Evolutionary conservation across 176 grass and related monocot species (phyloP).

Genomic region (Secale cereale): DNA sequence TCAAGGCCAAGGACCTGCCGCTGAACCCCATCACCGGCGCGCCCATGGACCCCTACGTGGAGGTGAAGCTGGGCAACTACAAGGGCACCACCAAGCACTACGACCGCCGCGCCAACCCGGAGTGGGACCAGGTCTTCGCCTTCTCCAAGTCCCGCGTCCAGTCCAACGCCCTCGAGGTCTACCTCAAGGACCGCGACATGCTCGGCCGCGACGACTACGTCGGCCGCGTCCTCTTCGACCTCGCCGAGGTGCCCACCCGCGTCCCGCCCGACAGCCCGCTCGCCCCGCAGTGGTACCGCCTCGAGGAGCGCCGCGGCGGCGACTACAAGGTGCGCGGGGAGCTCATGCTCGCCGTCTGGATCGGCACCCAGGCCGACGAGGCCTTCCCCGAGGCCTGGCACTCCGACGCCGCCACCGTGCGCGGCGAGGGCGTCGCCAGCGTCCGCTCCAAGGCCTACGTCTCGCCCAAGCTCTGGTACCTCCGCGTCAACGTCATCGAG

Average conservation of each 20-base stretch:
- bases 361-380: slow-evolving; percentile 88
- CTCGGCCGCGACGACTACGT: slow-evolving; percentile 83
- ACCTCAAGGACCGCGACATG: slow-evolving; percentile 84
- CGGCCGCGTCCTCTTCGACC: slow-evolving; percentile 71
- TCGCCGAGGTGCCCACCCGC: slow-evolving; percentile 66
- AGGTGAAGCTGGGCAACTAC: slow-evolving; percentile 94
- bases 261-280: slow-evolving; percentile 84
- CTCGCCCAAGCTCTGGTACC: slow-evolving; percentile 92
- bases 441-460: slow-evolving; percentile 84
- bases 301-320: slow-evolving; percentile 50
- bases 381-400: slow-evolving; percentile 94
- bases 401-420: slow-evolving; percentile 71
- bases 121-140: slow-evolving; percentile 94
- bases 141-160: slow-evolving; percentile 87
- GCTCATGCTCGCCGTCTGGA: slow-evolving; percentile 89
- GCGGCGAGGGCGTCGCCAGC: slow-evolving; percentile 55
- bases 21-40: slow-evolving; percentile 68
- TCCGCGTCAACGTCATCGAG: slow-evolving; percentile 83
- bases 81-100: slow-evolving; percentile 72
- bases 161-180: slow-evolving; percentile 70
- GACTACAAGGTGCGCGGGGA: slow-evolving; percentile 64
- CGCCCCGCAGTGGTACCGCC: slow-evolving; percentile 77
- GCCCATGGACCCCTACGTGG: slow-evolving; percentile 74
- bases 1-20: slow-evolving; percentile 76
- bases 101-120: slow-evolving; percentile 59